Percentiles rank a stretch among this genome's conserved stretches.
phyloP scores from a whole-genome alignment of 2,329 filamentous ascomycete genomes.

The Fusarium sp. region DNA sequence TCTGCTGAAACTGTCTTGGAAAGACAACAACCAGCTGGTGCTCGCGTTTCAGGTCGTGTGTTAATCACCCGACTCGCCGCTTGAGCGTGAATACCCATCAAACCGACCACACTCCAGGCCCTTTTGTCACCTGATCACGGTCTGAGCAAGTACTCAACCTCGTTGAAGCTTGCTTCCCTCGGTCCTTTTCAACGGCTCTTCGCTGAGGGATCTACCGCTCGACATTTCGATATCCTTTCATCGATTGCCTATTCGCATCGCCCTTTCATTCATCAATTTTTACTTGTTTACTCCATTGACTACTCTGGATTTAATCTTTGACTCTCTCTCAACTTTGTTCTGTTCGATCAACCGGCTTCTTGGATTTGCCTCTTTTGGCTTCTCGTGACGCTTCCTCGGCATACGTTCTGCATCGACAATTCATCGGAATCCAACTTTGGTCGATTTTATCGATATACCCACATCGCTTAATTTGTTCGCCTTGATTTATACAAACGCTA shows the following conservation, averaged over 20 bases:
- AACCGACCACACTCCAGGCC: slow-evolving; percentile 12
- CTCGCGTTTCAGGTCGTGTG: slow-evolving; percentile 39
- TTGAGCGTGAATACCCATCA: slow-evolving; percentile 40
- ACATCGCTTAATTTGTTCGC: slow-evolving; percentile 40
- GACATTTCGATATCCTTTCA: slow-evolving; percentile 25
- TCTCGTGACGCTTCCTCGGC: slow-evolving; percentile 21
- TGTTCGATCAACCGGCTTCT: slow-evolving; percentile 35
- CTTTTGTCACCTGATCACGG: slow-evolving; percentile 31
- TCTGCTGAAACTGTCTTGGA: slow-evolving; percentile 35
- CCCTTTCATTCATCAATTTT: slow-evolving; percentile 41
- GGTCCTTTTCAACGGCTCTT: slow-evolving; percentile 7
- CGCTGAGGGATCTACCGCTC: slow-evolving; percentile 13
- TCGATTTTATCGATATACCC: slow-evolving; percentile 41
- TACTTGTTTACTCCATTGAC: slow-evolving; percentile 30
- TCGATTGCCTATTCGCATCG: slow-evolving; percentile 28
- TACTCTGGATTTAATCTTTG: slow-evolving; percentile 40
- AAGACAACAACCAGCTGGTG: slow-evolving; percentile 39
- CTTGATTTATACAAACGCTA: slow-evolving; percentile 31
- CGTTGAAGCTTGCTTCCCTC: slow-evolving; percentile 32
- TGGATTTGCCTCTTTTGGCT: slow-evolving; percentile 42
- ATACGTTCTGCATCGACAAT: slow-evolving; percentile 33
- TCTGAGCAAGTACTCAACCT: slow-evolving; percentile 10
- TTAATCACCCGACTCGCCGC: slow-evolving; percentile 36
- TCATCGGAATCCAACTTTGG: slow-evolving; percentile 24
- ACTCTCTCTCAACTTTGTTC: slow-evolving; percentile 28